These are phyloP conservation scores for Centrapalus pauciflorus DNA, from an alignment of 129 eudicot genomes.

Conservation along the genomic window DNA sequence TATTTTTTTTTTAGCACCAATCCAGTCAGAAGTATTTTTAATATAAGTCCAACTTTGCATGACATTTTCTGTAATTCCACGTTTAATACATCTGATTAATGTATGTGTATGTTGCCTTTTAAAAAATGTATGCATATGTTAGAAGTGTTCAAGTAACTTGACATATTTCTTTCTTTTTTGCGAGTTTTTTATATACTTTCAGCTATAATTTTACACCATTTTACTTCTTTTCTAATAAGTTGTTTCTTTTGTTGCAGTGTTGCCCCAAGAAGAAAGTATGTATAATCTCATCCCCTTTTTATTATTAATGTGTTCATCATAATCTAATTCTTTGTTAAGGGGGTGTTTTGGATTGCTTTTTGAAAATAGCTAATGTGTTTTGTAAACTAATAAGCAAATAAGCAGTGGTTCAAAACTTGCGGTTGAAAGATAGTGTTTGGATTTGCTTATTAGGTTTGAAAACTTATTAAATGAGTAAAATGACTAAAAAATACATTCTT, in stretches of 20 bases:
- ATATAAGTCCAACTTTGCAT: neutral
- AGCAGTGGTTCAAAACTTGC: too few relatives aligned
- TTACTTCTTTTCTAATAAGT: conserved; percentile 18
- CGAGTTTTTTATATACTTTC: neutral
- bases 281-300: conserved; percentile 8
- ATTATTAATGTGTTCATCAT: neutral
- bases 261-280: conserved; percentile 96
- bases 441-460: too few relatives aligned
- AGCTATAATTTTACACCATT: neutral
- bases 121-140: too few relatives aligned
- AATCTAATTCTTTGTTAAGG: neutral
- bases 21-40: neutral
- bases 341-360: too few relatives aligned
- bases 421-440: too few relatives aligned
- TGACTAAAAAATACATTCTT: too few relatives aligned
- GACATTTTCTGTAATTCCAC: neutral
- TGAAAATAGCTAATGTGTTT: too few relatives aligned
- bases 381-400: too few relatives aligned
- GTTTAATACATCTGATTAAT: neutral
- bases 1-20: neutral
- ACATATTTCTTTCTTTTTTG: neutral
- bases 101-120: neutral
- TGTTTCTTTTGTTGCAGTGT: conserved; percentile 57
- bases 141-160: neutral
- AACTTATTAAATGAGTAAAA: too few relatives aligned